phyloP scores from a whole-genome alignment of 352 stramenopile genomes.

The Pythium graminicola region DNA sequence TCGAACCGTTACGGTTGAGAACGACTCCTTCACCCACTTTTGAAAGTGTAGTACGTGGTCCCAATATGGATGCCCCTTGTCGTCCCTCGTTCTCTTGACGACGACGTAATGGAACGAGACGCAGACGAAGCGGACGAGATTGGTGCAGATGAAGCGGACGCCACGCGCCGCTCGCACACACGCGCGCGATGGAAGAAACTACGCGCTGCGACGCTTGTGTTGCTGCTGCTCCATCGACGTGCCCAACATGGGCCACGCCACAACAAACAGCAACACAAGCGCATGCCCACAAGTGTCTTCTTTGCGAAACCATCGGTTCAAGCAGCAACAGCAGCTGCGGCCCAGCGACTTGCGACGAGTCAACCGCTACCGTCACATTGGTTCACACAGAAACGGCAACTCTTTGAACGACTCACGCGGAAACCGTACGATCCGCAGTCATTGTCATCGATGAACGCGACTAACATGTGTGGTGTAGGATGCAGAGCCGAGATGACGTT shows the following conservation, averaged over 20 bases:
- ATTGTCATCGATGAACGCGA: too few species aligned
- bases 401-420: conserved; percentile 26
- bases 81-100: neutral
- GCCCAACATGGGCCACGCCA: conserved; percentile 6
- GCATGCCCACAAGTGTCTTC: conserved; percentile 14
- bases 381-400: conserved; percentile 22
- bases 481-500: conserved; percentile 36
- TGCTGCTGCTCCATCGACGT: conserved; percentile 23
- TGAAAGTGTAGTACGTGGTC: too few species aligned
- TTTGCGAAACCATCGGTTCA: conserved; percentile 9
- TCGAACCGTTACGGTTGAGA: neutral
- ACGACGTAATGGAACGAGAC: neutral
- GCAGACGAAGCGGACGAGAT: neutral
- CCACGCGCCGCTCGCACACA: neutral
- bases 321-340: neutral
- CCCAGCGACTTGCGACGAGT: conserved; percentile 3
- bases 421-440: conserved; percentile 25
- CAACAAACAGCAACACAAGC: conserved; percentile 2
- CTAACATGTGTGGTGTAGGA: too few species aligned
- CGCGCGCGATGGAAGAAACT: conserved; percentile 27
- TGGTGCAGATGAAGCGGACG: too few species aligned
- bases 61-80: neutral
- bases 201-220: conserved; percentile 28
- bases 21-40: too few species aligned
- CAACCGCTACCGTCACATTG: conserved; percentile 1